These are phyloP conservation scores for Phytophthora ramorum DNA, from an alignment of 352 stramenopile genomes.

Conservation along the genomic window DNA sequence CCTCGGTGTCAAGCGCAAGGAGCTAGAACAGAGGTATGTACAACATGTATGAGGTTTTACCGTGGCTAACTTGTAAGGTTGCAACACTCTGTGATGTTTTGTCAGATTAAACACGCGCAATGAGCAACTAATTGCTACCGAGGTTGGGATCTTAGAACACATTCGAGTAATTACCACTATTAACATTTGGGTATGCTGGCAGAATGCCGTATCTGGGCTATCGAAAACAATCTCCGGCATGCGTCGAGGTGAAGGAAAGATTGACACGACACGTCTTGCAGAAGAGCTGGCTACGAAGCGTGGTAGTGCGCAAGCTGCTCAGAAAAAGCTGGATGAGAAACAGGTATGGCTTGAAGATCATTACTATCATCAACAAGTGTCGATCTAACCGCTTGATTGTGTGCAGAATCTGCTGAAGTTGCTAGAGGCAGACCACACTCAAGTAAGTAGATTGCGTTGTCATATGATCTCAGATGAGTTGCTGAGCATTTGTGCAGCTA, in stretches of 20 bases:
- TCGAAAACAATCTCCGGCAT: conserved; percentile 30
- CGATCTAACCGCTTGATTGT: conserved; percentile 1
- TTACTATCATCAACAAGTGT: not conserved
- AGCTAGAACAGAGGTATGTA: conserved; percentile 41
- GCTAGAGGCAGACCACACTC: conserved; percentile 32
- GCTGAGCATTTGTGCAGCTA: conserved; percentile 28
- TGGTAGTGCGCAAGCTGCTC: conserved; percentile 12
- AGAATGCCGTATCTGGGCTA: conserved; percentile 44
- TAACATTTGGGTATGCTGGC: conserved; percentile 18
- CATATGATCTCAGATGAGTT: not conserved
- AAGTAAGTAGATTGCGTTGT: conserved; percentile 29
- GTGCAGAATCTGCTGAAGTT: conserved; percentile 29
- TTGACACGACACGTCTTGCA: conserved; percentile 24
- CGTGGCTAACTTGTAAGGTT: not conserved
- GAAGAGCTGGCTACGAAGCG: conserved; percentile 28
- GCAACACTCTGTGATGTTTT: conserved; percentile 4
- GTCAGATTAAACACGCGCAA: conserved; percentile 35
- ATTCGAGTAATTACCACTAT: not conserved
- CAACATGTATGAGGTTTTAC: not conserved
- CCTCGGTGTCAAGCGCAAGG: conserved; percentile 34
- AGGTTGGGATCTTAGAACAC: conserved; percentile 30
- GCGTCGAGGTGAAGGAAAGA: conserved; percentile 6
- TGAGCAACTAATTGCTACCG: conserved; percentile 34
- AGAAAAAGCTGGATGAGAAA: conserved; percentile 38
- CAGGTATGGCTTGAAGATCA: conserved; percentile 19